Percentiles rank a stretch among this genome's conserved stretches.
Evolutionary conservation across 2,329 filamentous ascomycete genomes (phyloP).

Genomic region (Beauveria scarabaeidicola): DNA sequence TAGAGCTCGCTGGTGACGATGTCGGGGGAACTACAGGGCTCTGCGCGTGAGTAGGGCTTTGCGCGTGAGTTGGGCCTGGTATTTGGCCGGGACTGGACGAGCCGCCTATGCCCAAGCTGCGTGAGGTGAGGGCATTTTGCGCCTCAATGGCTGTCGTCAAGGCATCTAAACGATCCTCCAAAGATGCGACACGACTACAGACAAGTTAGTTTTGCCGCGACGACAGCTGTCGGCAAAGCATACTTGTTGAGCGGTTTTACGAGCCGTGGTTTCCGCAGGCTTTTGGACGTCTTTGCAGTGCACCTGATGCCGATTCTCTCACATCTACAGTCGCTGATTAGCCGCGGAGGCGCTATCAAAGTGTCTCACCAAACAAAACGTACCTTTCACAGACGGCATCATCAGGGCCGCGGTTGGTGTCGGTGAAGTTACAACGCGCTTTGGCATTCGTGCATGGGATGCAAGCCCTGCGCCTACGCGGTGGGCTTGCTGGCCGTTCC

Average conservation of each 20-base stretch:
- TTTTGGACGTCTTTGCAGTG: constrained; percentile 20
- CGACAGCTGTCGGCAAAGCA: not conserved
- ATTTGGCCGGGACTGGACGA: not conserved
- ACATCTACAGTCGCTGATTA: constrained; percentile 16
- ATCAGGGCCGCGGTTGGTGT: constrained; percentile 13
- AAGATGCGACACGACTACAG: constrained; percentile 18
- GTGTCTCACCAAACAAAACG: not conserved
- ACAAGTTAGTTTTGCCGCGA: not conserved
- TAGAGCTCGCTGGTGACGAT: constrained; percentile 11
- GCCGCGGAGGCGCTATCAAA: not conserved
- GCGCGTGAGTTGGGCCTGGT: not conserved
- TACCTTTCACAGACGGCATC: constrained; percentile 23
- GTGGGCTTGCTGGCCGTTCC: constrained; percentile 18
- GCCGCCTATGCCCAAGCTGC: not conserved
- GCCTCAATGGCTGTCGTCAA: constrained; percentile 12
- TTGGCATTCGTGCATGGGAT: constrained; percentile 21
- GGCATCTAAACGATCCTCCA: constrained; percentile 19
- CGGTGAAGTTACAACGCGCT: constrained; percentile 22
- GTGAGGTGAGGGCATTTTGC: constrained; percentile 8
- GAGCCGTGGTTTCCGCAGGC: constrained; percentile 24
- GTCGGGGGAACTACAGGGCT: not conserved
- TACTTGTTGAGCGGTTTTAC: constrained; percentile 21
- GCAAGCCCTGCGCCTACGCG: constrained; percentile 23
- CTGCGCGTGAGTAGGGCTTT: not conserved
- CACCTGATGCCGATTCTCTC: constrained; percentile 21